These are phyloP conservation scores for Eutypa lata DNA, from an alignment of 2,329 filamentous ascomycete species.

Conservation along the genomic window DNA sequence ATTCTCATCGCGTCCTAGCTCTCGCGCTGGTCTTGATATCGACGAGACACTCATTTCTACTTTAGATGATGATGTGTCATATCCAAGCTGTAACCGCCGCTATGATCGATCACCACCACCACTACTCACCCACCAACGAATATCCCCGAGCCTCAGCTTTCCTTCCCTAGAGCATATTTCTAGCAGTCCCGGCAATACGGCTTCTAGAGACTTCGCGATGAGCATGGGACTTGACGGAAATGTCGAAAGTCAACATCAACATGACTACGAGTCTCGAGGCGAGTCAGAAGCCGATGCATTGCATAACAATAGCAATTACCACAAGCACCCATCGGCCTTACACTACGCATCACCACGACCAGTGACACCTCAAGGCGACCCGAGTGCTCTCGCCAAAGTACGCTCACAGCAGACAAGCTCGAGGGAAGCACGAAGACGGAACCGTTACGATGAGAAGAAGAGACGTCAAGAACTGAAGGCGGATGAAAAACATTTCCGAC, in stretches of 20 bases:
- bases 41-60: slow-evolving; percentile 7
- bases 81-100: not conserved
- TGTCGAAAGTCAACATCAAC: not conserved
- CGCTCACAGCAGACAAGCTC: slow-evolving; percentile 16
- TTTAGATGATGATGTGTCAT: slow-evolving; percentile 1
- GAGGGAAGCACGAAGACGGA: slow-evolving; percentile 15
- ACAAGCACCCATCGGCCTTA: not conserved
- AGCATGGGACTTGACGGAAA: slow-evolving; percentile 23
- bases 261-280: not conserved
- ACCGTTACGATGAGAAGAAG: slow-evolving; percentile 20
- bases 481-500: slow-evolving; percentile 9
- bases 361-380: slow-evolving; percentile 7
- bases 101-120: not conserved
- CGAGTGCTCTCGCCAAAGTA: slow-evolving; percentile 13
- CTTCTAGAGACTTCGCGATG: slow-evolving; percentile 5
- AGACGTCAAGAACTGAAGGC: slow-evolving; percentile 13
- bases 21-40: slow-evolving; percentile 10
- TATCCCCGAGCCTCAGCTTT: slow-evolving; percentile 10
- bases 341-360: not conserved
- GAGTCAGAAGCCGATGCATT: not conserved
- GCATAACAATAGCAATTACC: not conserved
- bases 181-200: slow-evolving; percentile 5
- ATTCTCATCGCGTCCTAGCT: slow-evolving; percentile 7
- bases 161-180: slow-evolving; percentile 14
- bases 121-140: not conserved